Evolutionary conservation across 1,284 basidiomycete genomes (phyloP).

Genomic region (Ceratobasidium sp.): DNA sequence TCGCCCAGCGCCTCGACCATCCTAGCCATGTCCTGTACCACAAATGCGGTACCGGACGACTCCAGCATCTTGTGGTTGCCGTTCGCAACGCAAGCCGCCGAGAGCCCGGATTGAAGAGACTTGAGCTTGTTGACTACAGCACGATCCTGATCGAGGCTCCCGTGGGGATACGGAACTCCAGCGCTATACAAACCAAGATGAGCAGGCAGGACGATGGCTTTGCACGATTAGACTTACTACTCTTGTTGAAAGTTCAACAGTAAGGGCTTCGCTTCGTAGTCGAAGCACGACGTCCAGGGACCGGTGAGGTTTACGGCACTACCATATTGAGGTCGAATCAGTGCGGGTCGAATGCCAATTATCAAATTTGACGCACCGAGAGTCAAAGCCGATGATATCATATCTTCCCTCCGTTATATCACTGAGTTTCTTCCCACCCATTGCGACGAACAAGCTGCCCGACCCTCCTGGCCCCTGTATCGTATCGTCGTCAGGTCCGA

Average conservation of each 20-base stretch:
- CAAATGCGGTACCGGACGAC: constrained; percentile 50
- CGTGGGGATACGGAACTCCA: constrained; percentile 29
- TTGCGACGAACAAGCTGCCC: constrained; percentile 41
- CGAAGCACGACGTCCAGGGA: constrained; percentile 34
- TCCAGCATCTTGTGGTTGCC: constrained; percentile 50
- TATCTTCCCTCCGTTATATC: constrained; percentile 50
- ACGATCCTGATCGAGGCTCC: neutral
- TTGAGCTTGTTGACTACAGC: neutral
- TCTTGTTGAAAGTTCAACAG: neutral
- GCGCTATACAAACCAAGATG: neutral
- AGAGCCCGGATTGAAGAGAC: neutral
- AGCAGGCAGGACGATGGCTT: neutral
- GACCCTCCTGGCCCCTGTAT: constrained; percentile 51
- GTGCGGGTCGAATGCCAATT: neutral
- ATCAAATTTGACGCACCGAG: constrained; percentile 44
- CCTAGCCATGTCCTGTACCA: constrained; percentile 52
- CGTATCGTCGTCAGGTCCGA: no score
- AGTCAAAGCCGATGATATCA: constrained; percentile 45
- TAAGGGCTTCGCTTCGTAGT: constrained; percentile 16
- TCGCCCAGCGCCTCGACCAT: constrained; percentile 52
- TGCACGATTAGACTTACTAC: neutral
- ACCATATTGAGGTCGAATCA: neutral
- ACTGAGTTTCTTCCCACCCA: constrained; percentile 34
- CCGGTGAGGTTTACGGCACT: constrained; percentile 40
- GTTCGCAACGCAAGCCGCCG: constrained; percentile 45